These are phyloP conservation scores for Chimonanthus salicifolius DNA, from an alignment of 164 flowering plant species.

Conservation along the genomic window DNA sequence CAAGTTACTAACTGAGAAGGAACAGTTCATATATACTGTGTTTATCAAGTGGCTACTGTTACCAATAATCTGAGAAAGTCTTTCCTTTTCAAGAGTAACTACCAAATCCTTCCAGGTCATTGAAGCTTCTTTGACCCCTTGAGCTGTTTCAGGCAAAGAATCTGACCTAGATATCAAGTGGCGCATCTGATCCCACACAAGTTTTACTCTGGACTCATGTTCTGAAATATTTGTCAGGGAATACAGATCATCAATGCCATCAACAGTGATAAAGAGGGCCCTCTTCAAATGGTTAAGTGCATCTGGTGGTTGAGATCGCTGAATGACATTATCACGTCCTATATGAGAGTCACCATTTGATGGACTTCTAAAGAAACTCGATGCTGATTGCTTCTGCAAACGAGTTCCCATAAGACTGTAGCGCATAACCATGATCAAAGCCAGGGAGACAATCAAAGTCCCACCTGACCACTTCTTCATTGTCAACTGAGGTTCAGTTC, in stretches of 20 bases:
- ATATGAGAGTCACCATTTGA: slow-evolving; percentile 19
- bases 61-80: slow-evolving; percentile 13
- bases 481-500: slow-evolving; percentile 13
- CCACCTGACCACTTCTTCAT: slow-evolving; percentile 90
- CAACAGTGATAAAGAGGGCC: slow-evolving; percentile 33
- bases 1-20: slow-evolving; percentile 35
- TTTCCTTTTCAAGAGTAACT: slow-evolving; percentile 35
- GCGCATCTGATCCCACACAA: slow-evolving; percentile 60
- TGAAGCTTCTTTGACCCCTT: slow-evolving; percentile 80
- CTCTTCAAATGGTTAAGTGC: slow-evolving; percentile 17
- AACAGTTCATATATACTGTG: slow-evolving; percentile 36
- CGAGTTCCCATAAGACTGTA: slow-evolving; percentile 37
- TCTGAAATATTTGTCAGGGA: slow-evolving; percentile 23
- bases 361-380: slow-evolving; percentile 41
- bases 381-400: slow-evolving; percentile 44
- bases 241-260: slow-evolving; percentile 51
- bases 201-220: slow-evolving; percentile 40
- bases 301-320: slow-evolving; percentile 12
- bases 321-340: slow-evolving; percentile 3
- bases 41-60: slow-evolving; percentile 4
- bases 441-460: slow-evolving; percentile 42
- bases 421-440: slow-evolving; percentile 43
- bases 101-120: slow-evolving; percentile 60
- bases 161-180: slow-evolving; percentile 60
- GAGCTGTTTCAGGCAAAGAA: slow-evolving; percentile 64